phyloP scores from a whole-genome alignment of 2,329 filamentous ascomycete genomes.

The Cercospora berteroae region DNA sequence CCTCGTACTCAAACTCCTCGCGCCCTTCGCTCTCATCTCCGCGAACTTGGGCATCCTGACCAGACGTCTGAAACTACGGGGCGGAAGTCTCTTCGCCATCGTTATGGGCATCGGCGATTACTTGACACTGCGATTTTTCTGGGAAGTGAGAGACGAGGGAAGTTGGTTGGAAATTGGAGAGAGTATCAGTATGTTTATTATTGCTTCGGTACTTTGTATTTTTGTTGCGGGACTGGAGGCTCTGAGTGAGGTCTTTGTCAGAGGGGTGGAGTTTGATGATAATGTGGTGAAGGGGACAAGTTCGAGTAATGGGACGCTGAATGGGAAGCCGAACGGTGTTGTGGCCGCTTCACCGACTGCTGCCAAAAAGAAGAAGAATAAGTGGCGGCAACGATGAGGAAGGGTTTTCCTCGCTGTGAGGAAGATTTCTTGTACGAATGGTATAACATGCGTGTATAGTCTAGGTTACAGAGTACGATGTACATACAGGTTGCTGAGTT shows the following conservation, averaged over 20 bases:
- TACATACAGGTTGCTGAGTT: no score
- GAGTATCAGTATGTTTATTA: conserved; percentile 92
- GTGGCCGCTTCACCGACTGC: neutral
- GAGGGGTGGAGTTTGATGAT: conserved; percentile 67
- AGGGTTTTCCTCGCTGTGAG: neutral
- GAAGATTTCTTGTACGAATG: neutral
- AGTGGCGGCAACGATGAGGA: neutral
- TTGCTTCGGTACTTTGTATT: conserved; percentile 82
- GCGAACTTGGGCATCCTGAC: conserved; percentile 95
- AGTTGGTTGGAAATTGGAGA: conserved; percentile 97
- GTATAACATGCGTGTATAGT: neutral
- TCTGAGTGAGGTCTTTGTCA: conserved; percentile 77
- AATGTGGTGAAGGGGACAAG: conserved; percentile 9
- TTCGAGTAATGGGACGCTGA: conserved; percentile 8
- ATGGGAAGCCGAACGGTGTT: neutral
- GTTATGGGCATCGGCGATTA: conserved; percentile 91
- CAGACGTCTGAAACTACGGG: conserved; percentile 75
- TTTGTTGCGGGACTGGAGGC: conserved; percentile 88
- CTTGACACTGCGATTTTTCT: conserved; percentile 94
- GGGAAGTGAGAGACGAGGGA: conserved; percentile 93
- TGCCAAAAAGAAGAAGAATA: neutral
- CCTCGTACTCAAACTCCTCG: conserved; percentile 82
- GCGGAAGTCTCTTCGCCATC: conserved; percentile 87
- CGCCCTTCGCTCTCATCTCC: conserved; percentile 88
- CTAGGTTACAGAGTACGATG: neutral